Percentiles rank a stretch among this genome's conserved stretches.
phyloP scores from a whole-genome alignment of 169 alveolate genomes.

The Plasmodium yoelii region DNA sequence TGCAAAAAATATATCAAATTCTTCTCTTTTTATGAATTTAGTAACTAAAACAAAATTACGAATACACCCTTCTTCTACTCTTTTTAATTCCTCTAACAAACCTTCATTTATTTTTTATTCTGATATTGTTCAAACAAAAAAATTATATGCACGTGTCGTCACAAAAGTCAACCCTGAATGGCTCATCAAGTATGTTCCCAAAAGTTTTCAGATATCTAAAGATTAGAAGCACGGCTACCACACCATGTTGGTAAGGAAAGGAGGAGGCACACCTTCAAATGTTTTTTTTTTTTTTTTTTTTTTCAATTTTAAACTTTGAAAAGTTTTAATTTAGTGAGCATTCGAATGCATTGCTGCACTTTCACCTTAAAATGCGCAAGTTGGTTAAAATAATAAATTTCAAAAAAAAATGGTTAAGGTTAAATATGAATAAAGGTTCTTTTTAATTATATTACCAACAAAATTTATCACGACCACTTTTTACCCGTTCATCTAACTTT shows the following conservation, averaged over 20 bases:
- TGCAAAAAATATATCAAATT: conserved; percentile 77
- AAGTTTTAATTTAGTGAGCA: too few relatives aligned
- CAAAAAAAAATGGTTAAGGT: too few relatives aligned
- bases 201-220: conserved; percentile 24
- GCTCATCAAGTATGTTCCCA: conserved; percentile 58
- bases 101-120: conserved; percentile 90
- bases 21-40: conserved; percentile 38
- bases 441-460: conserved; percentile 78
- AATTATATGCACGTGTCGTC: conserved; percentile 90
- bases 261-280: too few relatives aligned
- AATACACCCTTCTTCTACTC: conserved; percentile 87
- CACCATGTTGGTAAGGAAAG: too few relatives aligned
- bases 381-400: too few relatives aligned
- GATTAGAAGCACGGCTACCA: not conserved
- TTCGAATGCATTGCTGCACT: too few relatives aligned
- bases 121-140: conserved; percentile 91
- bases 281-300: too few relatives aligned
- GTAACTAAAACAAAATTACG: conserved; percentile 72
- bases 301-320: too few relatives aligned
- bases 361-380: too few relatives aligned
- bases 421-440: too few relatives aligned
- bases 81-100: conserved; percentile 68
- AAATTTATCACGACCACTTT: conserved; percentile 83
- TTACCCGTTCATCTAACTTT: conserved; percentile 82
- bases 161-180: conserved; percentile 78